Percentiles rank a stretch among this genome's conserved stretches.
Evolutionary conservation across 352 stramenopile genomes (phyloP).

Genomic region (Phytophthora citricola): DNA sequence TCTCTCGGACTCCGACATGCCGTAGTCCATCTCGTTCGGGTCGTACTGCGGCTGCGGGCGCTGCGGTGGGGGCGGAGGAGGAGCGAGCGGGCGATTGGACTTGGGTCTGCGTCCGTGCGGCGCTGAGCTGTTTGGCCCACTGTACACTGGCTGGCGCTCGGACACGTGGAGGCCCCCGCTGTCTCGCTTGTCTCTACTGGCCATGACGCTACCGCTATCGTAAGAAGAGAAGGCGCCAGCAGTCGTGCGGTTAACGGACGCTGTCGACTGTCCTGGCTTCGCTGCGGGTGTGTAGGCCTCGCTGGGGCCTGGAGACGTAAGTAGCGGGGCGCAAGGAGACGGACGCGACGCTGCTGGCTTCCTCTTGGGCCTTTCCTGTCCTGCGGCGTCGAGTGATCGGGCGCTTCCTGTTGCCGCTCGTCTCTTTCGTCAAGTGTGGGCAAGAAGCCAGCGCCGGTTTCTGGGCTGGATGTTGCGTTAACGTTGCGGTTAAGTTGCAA

Average conservation of each 20-base stretch:
- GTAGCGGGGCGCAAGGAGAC: constrained; percentile 2
- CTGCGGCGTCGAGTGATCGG: constrained; percentile 4
- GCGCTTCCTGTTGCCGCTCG: constrained; percentile 25
- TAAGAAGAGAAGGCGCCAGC: not conserved
- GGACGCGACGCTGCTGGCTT: not conserved
- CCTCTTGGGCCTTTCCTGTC: constrained; percentile 13
- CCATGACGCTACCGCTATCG: constrained; percentile 13
- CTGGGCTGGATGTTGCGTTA: constrained; percentile 7
- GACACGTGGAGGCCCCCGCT: constrained; percentile 31
- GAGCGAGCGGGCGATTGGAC: constrained; percentile 24
- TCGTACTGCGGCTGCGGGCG: constrained; percentile 18
- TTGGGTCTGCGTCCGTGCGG: constrained; percentile 10
- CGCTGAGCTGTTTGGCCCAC: constrained; percentile 16
- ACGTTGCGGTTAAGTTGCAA: constrained; percentile 4
- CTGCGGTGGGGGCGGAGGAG: constrained; percentile 24
- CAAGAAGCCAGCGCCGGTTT: constrained; percentile 34
- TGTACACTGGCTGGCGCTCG: constrained; percentile 41
- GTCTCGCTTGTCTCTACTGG: constrained; percentile 27
- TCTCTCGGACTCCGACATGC: constrained; percentile 12
- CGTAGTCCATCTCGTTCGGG: constrained; percentile 25
- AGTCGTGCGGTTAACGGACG: not conserved
- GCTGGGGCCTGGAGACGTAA: constrained; percentile 10
- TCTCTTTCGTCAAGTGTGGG: constrained; percentile 39
- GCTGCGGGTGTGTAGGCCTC: not conserved
- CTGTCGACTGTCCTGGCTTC: not conserved